These are phyloP conservation scores for Coelastrella sp. DNA, from an alignment of 139 green algal genomes.

Conservation along the genomic window DNA sequence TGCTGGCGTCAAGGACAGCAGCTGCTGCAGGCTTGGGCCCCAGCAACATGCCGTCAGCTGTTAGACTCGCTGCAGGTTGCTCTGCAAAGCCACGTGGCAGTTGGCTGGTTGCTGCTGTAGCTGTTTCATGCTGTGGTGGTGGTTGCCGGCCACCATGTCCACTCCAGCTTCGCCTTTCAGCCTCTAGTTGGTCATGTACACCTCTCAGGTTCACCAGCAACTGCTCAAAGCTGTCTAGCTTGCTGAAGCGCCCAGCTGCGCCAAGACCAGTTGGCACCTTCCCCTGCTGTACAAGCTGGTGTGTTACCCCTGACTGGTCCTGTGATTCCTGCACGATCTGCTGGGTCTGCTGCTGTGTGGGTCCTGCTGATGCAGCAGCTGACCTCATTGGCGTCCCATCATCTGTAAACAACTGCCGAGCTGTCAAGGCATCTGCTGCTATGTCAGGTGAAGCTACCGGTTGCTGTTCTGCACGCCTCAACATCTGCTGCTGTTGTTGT, in stretches of 20 bases:
- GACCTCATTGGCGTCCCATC: not conserved
- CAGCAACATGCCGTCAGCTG: too few relatives aligned
- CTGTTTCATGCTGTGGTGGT: not conserved
- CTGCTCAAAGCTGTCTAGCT: not conserved
- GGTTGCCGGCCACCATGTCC: too few relatives aligned
- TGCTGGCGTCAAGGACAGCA: too few relatives aligned
- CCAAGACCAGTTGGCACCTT: too few relatives aligned
- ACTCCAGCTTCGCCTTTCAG: not conserved
- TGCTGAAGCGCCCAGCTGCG: too few relatives aligned
- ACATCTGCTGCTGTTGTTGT: not conserved
- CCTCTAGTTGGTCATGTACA: not conserved
- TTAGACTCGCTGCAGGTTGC: too few relatives aligned
- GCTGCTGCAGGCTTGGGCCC: too few relatives aligned
- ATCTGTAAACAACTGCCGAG: constrained; percentile 23
- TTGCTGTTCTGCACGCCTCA: not conserved
- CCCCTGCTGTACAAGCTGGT: not conserved
- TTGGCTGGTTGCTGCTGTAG: too few relatives aligned
- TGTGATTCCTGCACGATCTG: not conserved
- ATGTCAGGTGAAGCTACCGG: not conserved
- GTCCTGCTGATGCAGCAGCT: not conserved
- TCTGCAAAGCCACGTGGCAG: too few relatives aligned
- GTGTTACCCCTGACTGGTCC: not conserved
- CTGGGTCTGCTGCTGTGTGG: not conserved
- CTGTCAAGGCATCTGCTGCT: not conserved
- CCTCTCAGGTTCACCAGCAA: not conserved